Evolutionary conservation across 371 early-diverging fungal species (phyloP), one percentile per base, ranked within the genome.

Genomic region (Apophysomyces trapeziformis): DNA sequence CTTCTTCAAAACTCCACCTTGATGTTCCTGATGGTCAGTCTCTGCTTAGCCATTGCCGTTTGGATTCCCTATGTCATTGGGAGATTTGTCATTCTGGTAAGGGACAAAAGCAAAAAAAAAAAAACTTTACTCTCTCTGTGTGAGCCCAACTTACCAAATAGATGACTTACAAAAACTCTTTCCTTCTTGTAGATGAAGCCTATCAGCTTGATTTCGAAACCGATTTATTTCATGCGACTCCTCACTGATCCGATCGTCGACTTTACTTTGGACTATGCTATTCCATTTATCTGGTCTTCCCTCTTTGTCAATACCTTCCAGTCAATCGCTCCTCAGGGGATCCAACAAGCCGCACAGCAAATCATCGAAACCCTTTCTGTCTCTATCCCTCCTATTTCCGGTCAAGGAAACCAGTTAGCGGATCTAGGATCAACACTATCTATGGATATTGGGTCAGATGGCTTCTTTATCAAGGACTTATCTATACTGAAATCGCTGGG

Each of bases 51-150:
- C 38, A 64, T 85, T n/a, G 87, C 90, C 2, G 80, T 89, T 1
- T 91, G 91, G 91, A 61, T 89, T 4, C 95, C 95, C 1, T 90
- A 84, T 60, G 76, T 89, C 16, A 68, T 87, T 16, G 93, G 93
- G 14, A 84, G 84, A 37, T 65, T 83, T 7, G 63, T 78, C 8
- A 67, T 87, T 7, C 61, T 87, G 69, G 74, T 79, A 75, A 57
- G 11, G 11, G 32, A 26, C 32, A 26, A 3, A 26, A 26, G 32
- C 32, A 26, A 26, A 26, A 26, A 26, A 26, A 2, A 26, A 26
- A 26, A 26, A 26, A 26, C 32, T 26, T 26, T 26, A 0, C 32
- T 26, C 32, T 26, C 32, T 26, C 32, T 26, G 32, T 26, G 32
- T 26, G 32, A 26, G 32, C 32, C 32, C 32, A 26, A 26, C 32